These are phyloP conservation scores for Priceomyces fermenticarens DNA, from an alignment of 805 yeast species.

Conservation along the genomic window DNA sequence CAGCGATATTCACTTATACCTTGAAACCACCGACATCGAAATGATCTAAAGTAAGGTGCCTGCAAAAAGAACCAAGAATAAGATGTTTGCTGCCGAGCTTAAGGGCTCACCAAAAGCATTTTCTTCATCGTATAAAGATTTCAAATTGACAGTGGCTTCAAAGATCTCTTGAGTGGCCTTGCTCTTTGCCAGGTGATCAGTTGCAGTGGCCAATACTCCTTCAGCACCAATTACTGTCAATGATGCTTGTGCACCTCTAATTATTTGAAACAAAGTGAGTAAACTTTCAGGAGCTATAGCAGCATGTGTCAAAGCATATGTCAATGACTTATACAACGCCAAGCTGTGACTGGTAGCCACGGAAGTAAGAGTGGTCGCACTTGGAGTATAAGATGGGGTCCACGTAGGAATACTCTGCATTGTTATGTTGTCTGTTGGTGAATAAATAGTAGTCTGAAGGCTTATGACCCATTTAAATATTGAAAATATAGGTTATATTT, in stretches of 20 bases:
- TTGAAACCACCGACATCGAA: slow-evolving; percentile 37
- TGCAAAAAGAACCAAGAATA: slow-evolving; percentile 55
- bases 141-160: slow-evolving; percentile 17
- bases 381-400: slow-evolving; percentile 24
- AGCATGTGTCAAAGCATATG: slow-evolving; percentile 16
- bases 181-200: slow-evolving; percentile 17
- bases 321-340: slow-evolving; percentile 15
- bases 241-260: slow-evolving; percentile 33
- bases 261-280: slow-evolving; percentile 15
- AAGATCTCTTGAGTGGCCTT: slow-evolving; percentile 16
- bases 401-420: too few species aligned
- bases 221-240: slow-evolving; percentile 24
- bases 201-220: slow-evolving; percentile 31
- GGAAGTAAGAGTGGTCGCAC: slow-evolving; percentile 25
- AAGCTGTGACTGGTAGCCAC: slow-evolving; percentile 22
- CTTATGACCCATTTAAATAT: too few species aligned
- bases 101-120: slow-evolving; percentile 42
- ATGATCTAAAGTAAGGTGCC: slow-evolving; percentile 25
- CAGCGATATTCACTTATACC: slow-evolving; percentile 61
- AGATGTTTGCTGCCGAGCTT: slow-evolving; percentile 53
- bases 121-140: slow-evolving; percentile 10
- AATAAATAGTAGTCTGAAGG: too few species aligned
- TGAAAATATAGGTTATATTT: too few species aligned
- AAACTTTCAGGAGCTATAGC: slow-evolving; percentile 18
- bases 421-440: too few species aligned